Evolutionary conservation across 768 basidiomycete genomes (phyloP).

Genomic region (Trametopsis cervina): DNA sequence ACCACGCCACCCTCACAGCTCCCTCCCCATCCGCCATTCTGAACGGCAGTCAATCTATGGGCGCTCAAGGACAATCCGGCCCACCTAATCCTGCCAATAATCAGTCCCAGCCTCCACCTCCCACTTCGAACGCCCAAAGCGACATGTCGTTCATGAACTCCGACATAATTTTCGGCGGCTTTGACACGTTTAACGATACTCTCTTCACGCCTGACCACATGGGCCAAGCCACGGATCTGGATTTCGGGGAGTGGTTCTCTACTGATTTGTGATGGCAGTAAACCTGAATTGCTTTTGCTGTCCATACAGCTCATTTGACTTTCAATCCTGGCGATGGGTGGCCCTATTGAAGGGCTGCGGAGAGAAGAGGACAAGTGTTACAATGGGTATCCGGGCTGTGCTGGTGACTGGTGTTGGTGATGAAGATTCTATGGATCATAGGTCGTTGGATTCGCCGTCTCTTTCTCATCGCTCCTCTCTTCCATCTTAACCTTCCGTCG

Average conservation of each 20-base stretch:
- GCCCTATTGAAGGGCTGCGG: no score
- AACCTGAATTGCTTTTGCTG: not conserved
- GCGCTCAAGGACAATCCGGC: not conserved
- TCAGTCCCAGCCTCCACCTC: constrained; percentile 2
- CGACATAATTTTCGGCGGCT: constrained; percentile 42
- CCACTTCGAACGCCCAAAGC: constrained; percentile 10
- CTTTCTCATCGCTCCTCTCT: no score
- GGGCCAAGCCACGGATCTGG: constrained; percentile 53
- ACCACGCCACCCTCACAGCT: constrained; percentile 26
- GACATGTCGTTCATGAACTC: constrained; percentile 18
- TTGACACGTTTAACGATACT: constrained; percentile 31
- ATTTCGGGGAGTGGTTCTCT: constrained; percentile 68
- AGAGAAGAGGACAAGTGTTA: no score
- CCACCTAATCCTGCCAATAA: not conserved
- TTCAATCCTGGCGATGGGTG: no score
- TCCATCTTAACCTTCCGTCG: no score
- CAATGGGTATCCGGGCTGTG: no score
- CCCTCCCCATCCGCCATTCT: constrained; percentile 32
- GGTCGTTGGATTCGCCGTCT: no score
- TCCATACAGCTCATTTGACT: not conserved
- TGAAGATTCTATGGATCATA: no score
- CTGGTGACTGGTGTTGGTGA: no score
- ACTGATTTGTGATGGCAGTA: not conserved
- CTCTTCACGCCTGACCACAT: constrained; percentile 25
- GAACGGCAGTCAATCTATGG: constrained; percentile 19